Base-by-base conservation (phyloP, 805 yeast species). In the Teunomyces stri region DNA sequence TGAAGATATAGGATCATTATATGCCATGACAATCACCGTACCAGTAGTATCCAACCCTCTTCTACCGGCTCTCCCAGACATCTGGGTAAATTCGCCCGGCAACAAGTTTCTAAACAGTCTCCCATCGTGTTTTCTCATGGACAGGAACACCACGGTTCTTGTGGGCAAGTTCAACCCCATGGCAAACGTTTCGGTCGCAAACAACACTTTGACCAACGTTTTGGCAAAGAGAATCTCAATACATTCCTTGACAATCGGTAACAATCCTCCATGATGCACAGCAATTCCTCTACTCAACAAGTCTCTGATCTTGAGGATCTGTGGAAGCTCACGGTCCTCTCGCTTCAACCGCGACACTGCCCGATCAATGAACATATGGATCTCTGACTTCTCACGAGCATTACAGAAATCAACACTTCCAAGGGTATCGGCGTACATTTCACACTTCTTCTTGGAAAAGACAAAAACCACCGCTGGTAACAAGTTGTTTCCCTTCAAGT, bases 41-140 rank as follows among this genome's bases (percentile, higher is more conserved):
- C 99, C 99, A 0, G 87, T 89, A 16, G 82, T 71, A 71, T 94
- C 99, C 53, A 94, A 70, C 30, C 99, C 99, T 74, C 99, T 83
- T 70, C 99, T 83, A 50, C 99, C 99, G 0, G 99, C 99, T 66
- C 99, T 80, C 39, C 99, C 99, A 0, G 97, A 91, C 99, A 94
- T 94, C 68, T 92, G 99, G 0, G 98, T 94, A 63, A 92, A 94
- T 64, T 94, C 99, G 46, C 99, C 99, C 0, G 99, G 97, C 7
- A 85, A 76, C 50, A 94, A 74, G 59, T 85, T 80, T 66, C 99
- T 78, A 66, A 89, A 82, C 0, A 80, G 79, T 27, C 83, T 78
- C 40, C 98, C 98, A 62, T 94, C 99, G 64, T 92, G 96, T 61
- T 94, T 94, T 54, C 92, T 73, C 43, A 86, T 70, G 41, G 86